Evolutionary conservation across 1,139 yeast genomes (phyloP).

Genomic region (Wickerhamiella pararugosa): DNA sequence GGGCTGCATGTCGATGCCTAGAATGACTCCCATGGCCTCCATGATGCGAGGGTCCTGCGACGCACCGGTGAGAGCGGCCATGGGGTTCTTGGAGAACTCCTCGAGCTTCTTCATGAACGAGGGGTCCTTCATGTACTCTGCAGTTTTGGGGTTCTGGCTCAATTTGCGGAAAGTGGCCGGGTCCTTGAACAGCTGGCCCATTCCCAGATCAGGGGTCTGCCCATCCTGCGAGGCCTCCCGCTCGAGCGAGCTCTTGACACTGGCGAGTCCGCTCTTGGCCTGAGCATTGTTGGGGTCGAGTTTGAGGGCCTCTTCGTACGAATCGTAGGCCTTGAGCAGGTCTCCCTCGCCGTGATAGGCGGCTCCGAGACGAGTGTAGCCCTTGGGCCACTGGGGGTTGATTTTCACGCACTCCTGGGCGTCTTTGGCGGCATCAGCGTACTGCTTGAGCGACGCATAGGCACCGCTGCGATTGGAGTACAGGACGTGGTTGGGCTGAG

Average conservation of each 20-base stretch:
- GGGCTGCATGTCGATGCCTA: slow-evolving; percentile 51
- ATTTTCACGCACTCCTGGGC: slow-evolving; percentile 70
- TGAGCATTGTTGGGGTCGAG: slow-evolving; percentile 70
- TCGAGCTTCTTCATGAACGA: slow-evolving; percentile 57
- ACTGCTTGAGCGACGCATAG: slow-evolving; percentile 66
- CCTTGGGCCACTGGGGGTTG: slow-evolving; percentile 85
- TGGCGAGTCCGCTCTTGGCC: slow-evolving; percentile 69
- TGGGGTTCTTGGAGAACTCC: slow-evolving; percentile 58
- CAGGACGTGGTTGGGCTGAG: slow-evolving; percentile 74
- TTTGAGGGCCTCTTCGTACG: slow-evolving; percentile 70
- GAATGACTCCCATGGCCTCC: slow-evolving; percentile 72
- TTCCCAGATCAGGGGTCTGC: slow-evolving; percentile 55
- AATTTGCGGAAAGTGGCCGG: slow-evolving; percentile 67
- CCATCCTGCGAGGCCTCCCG: slow-evolving; percentile 28
- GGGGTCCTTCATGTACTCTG: slow-evolving; percentile 79
- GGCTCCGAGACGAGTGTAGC: slow-evolving; percentile 85
- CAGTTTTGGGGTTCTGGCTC: slow-evolving; percentile 73
- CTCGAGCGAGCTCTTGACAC: slow-evolving; percentile 45
- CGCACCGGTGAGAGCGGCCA: slow-evolving; percentile 38
- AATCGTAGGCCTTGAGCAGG: slow-evolving; percentile 40
- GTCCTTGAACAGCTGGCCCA: slow-evolving; percentile 63
- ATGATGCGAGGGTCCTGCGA: slow-evolving; percentile 73
- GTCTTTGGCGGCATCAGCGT: slow-evolving; percentile 58
- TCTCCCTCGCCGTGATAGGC: slow-evolving; percentile 80
- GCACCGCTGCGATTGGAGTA: slow-evolving; percentile 92